Conservation (phyloP, 345 rosid genomes). For the Passiflora organensis region DNA sequence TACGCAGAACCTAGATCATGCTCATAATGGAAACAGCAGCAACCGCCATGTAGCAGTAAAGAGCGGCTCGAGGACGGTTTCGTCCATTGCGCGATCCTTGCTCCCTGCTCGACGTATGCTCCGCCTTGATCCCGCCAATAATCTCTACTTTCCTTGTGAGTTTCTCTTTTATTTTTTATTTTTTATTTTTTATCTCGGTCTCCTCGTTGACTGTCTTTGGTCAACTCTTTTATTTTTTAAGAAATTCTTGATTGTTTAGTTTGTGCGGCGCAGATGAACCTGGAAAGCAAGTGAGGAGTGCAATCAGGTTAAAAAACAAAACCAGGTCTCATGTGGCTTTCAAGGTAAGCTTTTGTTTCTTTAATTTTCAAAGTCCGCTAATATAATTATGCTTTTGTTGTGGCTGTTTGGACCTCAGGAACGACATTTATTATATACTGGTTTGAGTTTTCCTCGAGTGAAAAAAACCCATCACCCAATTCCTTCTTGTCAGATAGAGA, state of each 20-base stretch:
- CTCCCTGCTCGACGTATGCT: conserved; percentile 83
- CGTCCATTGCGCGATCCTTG: conserved; percentile 80
- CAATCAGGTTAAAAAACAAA: conserved; percentile 83
- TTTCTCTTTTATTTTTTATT: too few relatives aligned
- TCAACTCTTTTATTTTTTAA: neutral
- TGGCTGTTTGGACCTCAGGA: neutral
- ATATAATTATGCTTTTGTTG: too few relatives aligned
- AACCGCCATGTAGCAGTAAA: conserved; percentile 25
- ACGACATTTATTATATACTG: too few relatives aligned
- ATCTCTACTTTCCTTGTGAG: conserved; percentile 86
- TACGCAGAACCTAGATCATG: too few relatives aligned
- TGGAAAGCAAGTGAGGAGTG: conserved; percentile 96
- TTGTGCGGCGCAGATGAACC: conserved; percentile 62
- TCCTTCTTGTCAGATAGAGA: too few relatives aligned
- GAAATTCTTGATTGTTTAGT: neutral
- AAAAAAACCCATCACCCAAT: too few relatives aligned
- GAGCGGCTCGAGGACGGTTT: conserved; percentile 39
- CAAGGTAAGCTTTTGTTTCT: conserved; percentile 50
- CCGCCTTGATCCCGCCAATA: conserved; percentile 79
- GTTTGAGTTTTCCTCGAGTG: too few relatives aligned
- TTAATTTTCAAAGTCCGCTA: too few relatives aligned
- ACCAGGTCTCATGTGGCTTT: conserved; percentile 93
- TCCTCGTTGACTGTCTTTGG: conserved; percentile 33
- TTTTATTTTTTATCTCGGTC: neutral
- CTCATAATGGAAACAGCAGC: conserved; percentile 34